These are phyloP conservation scores for Sporothrix dimorphospora DNA, from an alignment of 2,329 filamentous ascomycete species.

Conservation along the genomic window DNA sequence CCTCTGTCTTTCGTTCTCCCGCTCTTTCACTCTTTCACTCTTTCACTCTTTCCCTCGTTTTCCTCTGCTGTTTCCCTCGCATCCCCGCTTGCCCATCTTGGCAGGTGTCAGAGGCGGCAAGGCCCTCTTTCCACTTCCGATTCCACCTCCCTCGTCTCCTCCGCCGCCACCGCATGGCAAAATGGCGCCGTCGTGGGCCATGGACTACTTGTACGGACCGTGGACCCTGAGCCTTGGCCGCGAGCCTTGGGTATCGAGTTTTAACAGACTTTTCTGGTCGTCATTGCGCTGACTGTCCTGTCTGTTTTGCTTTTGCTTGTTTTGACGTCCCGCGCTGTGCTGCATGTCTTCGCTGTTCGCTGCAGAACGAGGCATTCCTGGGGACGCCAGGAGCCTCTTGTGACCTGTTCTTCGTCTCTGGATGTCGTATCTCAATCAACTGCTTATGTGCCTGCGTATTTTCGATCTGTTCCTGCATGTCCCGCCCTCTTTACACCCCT, in stretches of 20 bases:
- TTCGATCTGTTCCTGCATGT: constrained; percentile 13
- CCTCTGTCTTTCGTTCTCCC: neutral
- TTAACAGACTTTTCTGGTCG: neutral
- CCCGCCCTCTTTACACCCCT: constrained; percentile 22
- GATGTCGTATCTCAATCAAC: neutral
- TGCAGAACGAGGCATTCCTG: neutral
- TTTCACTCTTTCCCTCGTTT: neutral
- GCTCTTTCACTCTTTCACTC: neutral
- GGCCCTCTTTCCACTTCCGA: neutral
- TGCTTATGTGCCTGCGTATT: neutral
- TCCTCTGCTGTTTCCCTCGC: neutral
- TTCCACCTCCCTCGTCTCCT: neutral
- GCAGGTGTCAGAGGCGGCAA: constrained; percentile 6
- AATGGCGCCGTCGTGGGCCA: constrained; percentile 7
- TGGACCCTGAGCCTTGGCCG: neutral
- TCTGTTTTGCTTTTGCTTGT: neutral
- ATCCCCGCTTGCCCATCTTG: neutral
- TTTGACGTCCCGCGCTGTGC: neutral
- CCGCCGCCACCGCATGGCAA: constrained; percentile 3
- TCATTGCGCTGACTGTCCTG: neutral
- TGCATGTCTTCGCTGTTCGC: neutral
- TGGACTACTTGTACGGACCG: neutral
- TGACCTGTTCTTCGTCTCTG: neutral
- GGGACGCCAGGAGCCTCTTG: neutral
- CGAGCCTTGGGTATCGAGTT: neutral